Percentiles rank a stretch among this genome's conserved stretches.
These are phyloP conservation scores for Chlamydomonas schloesseri DNA, from an alignment of 139 green algal species.

Conservation along the genomic window DNA sequence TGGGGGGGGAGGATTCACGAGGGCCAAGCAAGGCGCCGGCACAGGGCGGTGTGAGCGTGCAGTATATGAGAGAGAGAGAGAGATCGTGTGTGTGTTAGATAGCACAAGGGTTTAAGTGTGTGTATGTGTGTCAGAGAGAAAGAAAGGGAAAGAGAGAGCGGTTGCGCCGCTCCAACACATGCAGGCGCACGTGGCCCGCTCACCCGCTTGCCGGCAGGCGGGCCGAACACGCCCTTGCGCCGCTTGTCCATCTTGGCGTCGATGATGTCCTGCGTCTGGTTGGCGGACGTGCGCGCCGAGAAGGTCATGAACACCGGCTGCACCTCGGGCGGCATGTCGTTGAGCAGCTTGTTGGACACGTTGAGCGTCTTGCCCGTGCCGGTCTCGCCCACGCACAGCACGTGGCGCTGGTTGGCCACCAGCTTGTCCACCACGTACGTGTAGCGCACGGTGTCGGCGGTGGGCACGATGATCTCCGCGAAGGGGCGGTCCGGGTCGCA, in stretches of 20 bases:
- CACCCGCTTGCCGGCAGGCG: constrained; percentile 61
- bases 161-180: no score
- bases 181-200: no score
- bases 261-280: constrained; percentile 87
- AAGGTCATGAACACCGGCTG: constrained; percentile 86
- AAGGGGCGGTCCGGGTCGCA: constrained; percentile 80
- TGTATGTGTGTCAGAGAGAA: no score
- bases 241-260: constrained; percentile 85
- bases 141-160: no score
- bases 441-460: constrained; percentile 83
- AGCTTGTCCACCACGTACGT: constrained; percentile 79
- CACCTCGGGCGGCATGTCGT: constrained; percentile 71
- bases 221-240: constrained; percentile 75
- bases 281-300: constrained; percentile 80
- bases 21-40: no score
- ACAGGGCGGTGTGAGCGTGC: no score
- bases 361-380: constrained; percentile 89
- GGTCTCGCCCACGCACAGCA: constrained; percentile 88
- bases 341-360: constrained; percentile 78
- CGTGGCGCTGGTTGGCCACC: constrained; percentile 67
- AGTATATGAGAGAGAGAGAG: no score
- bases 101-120: no score
- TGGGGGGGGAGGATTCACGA: no score
- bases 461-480: constrained; percentile 84
- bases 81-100: no score